These are phyloP conservation scores for Ananas comosus DNA, from an alignment of 176 grass and related monocot genomes.

Conservation along the genomic window DNA sequence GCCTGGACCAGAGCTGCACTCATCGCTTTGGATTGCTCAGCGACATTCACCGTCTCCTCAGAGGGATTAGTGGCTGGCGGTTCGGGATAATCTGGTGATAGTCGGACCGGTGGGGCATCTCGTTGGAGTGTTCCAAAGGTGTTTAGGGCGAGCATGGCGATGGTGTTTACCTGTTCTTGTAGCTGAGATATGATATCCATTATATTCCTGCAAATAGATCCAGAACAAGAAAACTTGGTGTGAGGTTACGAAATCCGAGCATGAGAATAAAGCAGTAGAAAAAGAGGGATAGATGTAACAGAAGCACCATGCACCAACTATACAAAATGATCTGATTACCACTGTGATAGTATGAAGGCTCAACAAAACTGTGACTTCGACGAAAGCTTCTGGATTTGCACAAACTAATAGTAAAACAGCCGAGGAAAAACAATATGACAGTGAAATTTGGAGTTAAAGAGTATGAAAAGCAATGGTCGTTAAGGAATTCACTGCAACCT, in stretches of 20 bases:
- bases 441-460: too few relatives aligned
- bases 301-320: not conserved
- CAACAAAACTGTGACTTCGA: not conserved
- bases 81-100: constrained; percentile 77
- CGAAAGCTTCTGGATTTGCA: not conserved
- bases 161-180: constrained; percentile 81
- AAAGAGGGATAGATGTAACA: too few relatives aligned
- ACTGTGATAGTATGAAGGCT: not conserved
- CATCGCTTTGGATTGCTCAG: constrained; percentile 80
- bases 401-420: not conserved
- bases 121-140: constrained; percentile 89
- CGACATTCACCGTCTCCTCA: constrained; percentile 38
- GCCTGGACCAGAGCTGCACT: constrained; percentile 71
- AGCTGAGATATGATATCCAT: constrained; percentile 99
- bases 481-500: too few relatives aligned
- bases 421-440: not conserved
- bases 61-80: constrained; percentile 43
- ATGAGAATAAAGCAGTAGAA: not conserved
- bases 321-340: not conserved
- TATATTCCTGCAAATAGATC: not conserved
- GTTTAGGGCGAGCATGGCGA: constrained; percentile 72
- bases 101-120: constrained; percentile 73
- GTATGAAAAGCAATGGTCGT: too few relatives aligned
- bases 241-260: not conserved
- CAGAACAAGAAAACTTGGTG: not conserved